These are phyloP conservation scores for Turritis glabra DNA, from an alignment of 345 rosid genomes.

Conservation along the genomic window DNA sequence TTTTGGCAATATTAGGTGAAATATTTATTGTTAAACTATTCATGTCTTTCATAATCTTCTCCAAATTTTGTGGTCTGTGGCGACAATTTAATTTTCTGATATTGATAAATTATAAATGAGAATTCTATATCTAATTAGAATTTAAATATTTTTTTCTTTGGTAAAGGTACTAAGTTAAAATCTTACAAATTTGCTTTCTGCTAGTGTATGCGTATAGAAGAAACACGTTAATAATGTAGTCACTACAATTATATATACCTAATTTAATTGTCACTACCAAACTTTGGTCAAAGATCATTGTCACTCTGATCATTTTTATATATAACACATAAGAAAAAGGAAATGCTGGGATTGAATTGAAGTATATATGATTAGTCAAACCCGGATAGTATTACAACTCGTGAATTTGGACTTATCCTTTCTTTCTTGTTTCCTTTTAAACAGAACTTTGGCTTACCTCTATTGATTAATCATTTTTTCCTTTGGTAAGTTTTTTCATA, in stretches of 20 bases:
- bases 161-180: too few relatives aligned
- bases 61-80: too few relatives aligned
- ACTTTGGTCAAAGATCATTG: slow-evolving; percentile 10
- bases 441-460: neutral
- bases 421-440: neutral
- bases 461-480: neutral
- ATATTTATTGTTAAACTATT: too few relatives aligned
- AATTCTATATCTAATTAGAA: too few relatives aligned
- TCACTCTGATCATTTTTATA: neutral
- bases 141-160: too few relatives aligned
- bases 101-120: too few relatives aligned
- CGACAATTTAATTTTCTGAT: too few relatives aligned
- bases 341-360: neutral
- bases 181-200: too few relatives aligned
- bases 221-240: neutral
- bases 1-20: too few relatives aligned
- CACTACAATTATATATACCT: too few relatives aligned
- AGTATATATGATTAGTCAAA: slow-evolving; percentile 13
- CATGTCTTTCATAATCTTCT: too few relatives aligned
- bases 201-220: neutral
- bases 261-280: neutral
- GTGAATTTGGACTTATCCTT: neutral
- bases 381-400: neutral
- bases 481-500: neutral
- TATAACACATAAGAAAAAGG: neutral